Evolutionary conservation across 768 basidiomycete species (phyloP), one percentile per base, ranked within the genome.

Genomic region (Amanita molliuscula): DNA sequence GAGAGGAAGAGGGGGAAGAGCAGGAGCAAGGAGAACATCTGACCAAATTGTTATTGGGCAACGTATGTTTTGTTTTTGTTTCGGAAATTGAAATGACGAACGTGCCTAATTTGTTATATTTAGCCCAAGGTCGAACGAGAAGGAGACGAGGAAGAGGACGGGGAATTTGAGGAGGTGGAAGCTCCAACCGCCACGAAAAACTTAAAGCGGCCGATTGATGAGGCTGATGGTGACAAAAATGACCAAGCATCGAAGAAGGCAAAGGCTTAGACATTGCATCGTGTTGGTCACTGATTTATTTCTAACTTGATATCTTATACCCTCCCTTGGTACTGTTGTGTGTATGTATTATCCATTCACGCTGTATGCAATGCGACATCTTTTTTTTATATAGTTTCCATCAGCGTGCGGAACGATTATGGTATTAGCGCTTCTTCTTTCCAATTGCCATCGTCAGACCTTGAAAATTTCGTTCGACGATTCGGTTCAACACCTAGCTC

Each of bases 401-500:
- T 31, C 31, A 31, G 13, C 31, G 31, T 31, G 31, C 18, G 21
- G n/a, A 13, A 44, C 29, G 36, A 21, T 70, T 59, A 90, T 4
- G 87, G 85, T 16, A 83, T 84, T 4, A 88, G 52, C n/a, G 71
- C 68, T 55, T 74, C 69, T 61, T 82, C 82, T 44, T 64, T 62
- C 78, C 88, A 89, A 26, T 61, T 62, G 3, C 69, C 72, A 6
- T 63, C 60, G 6, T 59, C 59, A 26, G 63, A 67, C 58, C 72
- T 71, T 55, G 64, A 71, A 50, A 78, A 88, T 47, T 64, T 60
- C 23, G 77, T 79, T 59, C 88, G 66, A 54, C 70, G 70, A 55
- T 88, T 75, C 7, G 84, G 84, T 20, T 66, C 50, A 16, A 72
- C 67, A 0, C 66, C 73, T 26, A 91, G 56, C 59, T 85, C 84